Conservation (phyloP, 192 early-diverging fungal species). For the Anaeromyces robustus region DNA sequence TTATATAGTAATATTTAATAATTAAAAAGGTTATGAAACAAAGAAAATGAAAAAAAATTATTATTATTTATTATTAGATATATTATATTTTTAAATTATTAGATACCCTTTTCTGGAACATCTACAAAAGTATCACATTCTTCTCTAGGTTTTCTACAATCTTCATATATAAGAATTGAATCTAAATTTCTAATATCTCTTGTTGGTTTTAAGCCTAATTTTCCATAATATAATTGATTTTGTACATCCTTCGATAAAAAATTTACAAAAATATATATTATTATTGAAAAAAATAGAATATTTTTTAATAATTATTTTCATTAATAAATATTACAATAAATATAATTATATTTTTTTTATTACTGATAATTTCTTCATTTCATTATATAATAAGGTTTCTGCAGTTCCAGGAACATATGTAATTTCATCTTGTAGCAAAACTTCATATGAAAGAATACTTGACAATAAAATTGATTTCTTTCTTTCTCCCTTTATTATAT, state of each 20-base stretch:
- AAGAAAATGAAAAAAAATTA: too few species aligned
- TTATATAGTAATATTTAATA: too few species aligned
- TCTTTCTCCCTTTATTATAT: not conserved
- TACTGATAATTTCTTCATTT: not conserved
- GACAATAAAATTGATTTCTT: not conserved
- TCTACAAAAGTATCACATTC: not conserved
- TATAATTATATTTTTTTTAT: not conserved
- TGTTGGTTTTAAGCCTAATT: too few species aligned
- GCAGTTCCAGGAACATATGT: not conserved
- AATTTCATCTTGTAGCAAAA: not conserved
- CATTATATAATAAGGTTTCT: not conserved
- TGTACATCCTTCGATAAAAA: too few species aligned
- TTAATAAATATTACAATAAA: not conserved
- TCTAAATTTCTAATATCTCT: too few species aligned
- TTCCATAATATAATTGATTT: too few species aligned
- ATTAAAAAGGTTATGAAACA: too few species aligned
- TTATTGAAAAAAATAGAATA: not conserved
- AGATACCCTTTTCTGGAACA: not conserved
- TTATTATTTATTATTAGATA: too few species aligned
- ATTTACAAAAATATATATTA: too few species aligned
- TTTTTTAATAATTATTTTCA: not conserved
- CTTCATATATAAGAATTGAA: too few species aligned
- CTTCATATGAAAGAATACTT: not conserved
- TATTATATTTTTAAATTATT: not conserved
- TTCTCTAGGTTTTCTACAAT: too few species aligned